phyloP scores from a whole-genome alignment of 805 yeast genomes.

The Metschnikowia dekortorum region DNA sequence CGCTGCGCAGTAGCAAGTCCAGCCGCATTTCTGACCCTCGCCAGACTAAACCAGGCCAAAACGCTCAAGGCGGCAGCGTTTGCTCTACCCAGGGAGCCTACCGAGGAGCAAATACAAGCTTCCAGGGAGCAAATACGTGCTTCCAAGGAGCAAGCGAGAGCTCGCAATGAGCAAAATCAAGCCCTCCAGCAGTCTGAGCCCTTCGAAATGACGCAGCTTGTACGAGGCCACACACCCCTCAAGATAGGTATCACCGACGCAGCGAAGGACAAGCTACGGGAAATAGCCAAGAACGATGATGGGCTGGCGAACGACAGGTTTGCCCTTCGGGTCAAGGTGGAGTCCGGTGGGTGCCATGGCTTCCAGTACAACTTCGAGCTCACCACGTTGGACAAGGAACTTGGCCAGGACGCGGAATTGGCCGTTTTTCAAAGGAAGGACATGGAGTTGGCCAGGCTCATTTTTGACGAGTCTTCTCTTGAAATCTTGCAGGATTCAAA shows the following conservation, averaged over 20 bases:
- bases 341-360: conserved; percentile 98
- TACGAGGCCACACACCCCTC: conserved; percentile 33
- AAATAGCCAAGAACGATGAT: conserved; percentile 48
- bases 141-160: too few species aligned
- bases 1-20: not conserved
- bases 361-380: conserved; percentile 82
- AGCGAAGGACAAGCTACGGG: conserved; percentile 50
- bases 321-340: conserved; percentile 74
- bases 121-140: not conserved
- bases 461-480: conserved; percentile 76
- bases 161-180: too few species aligned
- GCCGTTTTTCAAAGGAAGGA: conserved; percentile 65
- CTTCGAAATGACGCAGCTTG: conserved; percentile 29
- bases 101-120: not conserved
- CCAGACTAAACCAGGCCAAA: conserved; percentile 7
- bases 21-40: not conserved
- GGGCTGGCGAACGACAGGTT: conserved; percentile 41
- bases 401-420: conserved; percentile 26
- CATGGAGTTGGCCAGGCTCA: conserved; percentile 48
- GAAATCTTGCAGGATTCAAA: conserved; percentile 80
- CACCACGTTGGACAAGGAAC: conserved; percentile 38
- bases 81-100: conserved; percentile 23
- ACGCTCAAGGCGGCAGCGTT: conserved; percentile 28
- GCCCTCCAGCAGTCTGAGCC: conserved; percentile 20
- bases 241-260: conserved; percentile 44